Base-by-base conservation (phyloP, 805 yeast genomes). In the Ogataea trehalophila region DNA sequence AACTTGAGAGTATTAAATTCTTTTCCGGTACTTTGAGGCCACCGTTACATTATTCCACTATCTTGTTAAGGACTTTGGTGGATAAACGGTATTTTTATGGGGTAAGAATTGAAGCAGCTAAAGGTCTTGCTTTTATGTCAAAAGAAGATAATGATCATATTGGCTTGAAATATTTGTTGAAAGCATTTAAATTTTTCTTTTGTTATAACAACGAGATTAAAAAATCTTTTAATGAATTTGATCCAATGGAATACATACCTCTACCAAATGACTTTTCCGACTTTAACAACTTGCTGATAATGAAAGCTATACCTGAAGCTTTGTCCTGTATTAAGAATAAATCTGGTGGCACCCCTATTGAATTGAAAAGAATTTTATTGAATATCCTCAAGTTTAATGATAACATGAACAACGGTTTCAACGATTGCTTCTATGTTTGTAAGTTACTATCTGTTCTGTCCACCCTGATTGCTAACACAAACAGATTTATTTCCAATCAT, bases 1-100 rank as follows among this genome's bases (percentile, higher is more conserved):
- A 94, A 60, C 67, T 81, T 39, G 96, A 89, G 45, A 89, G 97
- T 9, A 77, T 91, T 15, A 69, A 74, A 43, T 87, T 77, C 63
- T 92, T 88, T 65, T 82, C 85, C 7, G 78, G 74, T 18, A 66
- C 74, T 11, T 74, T 74, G 44, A 76, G 79, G 46, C 87, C 90
- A 0, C 74, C 77, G 2, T 54, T 73, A 0, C 71, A 86, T 5
- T 86, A 89, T 60, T 87, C 95, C 7, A 81, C 96, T 0, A 77
- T 87, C 18, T 68, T 94, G 39, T 69, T 87, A 2, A 72, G 97
- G 45, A 91, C 98, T 0, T 65, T 88, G 4, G 74, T 91, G 79
- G 99, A 94, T 62, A 60, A 74, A 6, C 71, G 97, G 37, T 94
- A 94, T 61, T 92, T 81, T 60, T 90, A 87, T 65, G 97, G 97